Evolutionary conservation across 2,329 filamentous ascomycete species (phyloP), one percentile per base, ranked within the genome.

Genomic region (Alternaria sp.): DNA sequence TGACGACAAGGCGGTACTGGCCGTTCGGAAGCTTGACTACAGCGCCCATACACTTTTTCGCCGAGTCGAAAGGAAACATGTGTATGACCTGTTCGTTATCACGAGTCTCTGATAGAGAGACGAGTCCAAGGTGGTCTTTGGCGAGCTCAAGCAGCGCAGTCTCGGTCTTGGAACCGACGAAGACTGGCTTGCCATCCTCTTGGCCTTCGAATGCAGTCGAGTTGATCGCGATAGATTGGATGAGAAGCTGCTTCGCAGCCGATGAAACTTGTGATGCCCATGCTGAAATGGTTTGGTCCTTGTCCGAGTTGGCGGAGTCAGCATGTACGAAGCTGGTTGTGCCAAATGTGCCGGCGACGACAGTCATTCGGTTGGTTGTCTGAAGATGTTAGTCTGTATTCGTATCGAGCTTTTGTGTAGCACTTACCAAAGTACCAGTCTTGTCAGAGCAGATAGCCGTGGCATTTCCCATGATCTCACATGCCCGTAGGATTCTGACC

Each of bases 131-230:
- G 55, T 84, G 78, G 30, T 86, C 82, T 52, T 79, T 81, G 4
- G 82, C 83, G 34, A 86, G 77, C 28, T 82, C 77, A 8, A 87
- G 78, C 3, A 87, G 78, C 3, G 85, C 85, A 6, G 84, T 86
- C 65, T 87, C 85, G 1, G 85, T 87, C 74, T 86, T 87, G 51
- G 85, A 86, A 5, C 85, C 85, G 44, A 86, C 79, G 60, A 86
- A 87, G 3, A 78, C 78, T 38, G 84, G 80, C 18, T 82, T 79
- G 6, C 83, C 82, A 1, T 72, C 68, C 20, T 73, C 70, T 48
- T 67, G 64, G 6, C 68, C 69, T 63, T 87, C 85, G 49, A 87
- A 86, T 0, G 85, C 85, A 0, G 85, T 87, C 0, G 85, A 86
- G 77, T 83, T 77, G 61, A 75, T 70, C n/a, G 73, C 71, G 30